Evolutionary conservation across 2,329 filamentous ascomycete species (phyloP), one percentile per base, ranked within the genome.

Genomic region (Achaetomium macrosporum): DNA sequence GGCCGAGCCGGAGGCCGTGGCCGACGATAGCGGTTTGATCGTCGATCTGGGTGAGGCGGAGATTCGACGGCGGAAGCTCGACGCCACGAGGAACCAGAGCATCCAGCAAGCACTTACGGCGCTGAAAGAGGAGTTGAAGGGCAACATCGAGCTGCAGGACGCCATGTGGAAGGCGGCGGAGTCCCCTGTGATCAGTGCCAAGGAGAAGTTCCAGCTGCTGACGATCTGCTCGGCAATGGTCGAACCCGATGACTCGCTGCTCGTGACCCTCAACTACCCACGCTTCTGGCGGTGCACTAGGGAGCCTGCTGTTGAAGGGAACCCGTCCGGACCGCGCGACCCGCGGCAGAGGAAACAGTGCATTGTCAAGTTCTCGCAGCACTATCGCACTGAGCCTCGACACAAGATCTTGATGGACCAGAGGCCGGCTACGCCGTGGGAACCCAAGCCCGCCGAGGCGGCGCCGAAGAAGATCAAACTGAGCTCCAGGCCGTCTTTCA

Each of bases 151-250:
- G 19, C 63, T 81, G 51, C 72, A 74, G 54, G 59, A 68, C 30
- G 70, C 71, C 7, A 60, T 81, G 25, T 80, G 77, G 77, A 69
- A 69, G 41, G 76, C 77, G 13, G 63, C 78, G 6, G 69, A 72
- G 36, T 80, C 77, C 29, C 67, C 72, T 1, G 62, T 71, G 17
- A 70, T 78, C 42, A 74, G 74, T 7, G 63, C 76, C 30, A 61
- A 68, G 16, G 78, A 81, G 61, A 73, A 77, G 60, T 66, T 70
- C 29, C 75, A 76, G 58, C 59, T 81, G 11, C 63, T 81, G 36
- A 75, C 79, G 57, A 68, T 81, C 35, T 78, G 77, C 61, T 69
- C 70, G 33, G 65, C 76, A 43, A 67, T 82, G 54, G 78, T 78
- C 54, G 72, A 75, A 15, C 66, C 73, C n/a, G 71, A 76, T 17